A percentile compares a stretch with the other conserved stretches of the same genome.
Evolutionary conservation across 2,329 filamentous ascomycete genomes (phyloP).

Genomic region (Venturia aucupariae): DNA sequence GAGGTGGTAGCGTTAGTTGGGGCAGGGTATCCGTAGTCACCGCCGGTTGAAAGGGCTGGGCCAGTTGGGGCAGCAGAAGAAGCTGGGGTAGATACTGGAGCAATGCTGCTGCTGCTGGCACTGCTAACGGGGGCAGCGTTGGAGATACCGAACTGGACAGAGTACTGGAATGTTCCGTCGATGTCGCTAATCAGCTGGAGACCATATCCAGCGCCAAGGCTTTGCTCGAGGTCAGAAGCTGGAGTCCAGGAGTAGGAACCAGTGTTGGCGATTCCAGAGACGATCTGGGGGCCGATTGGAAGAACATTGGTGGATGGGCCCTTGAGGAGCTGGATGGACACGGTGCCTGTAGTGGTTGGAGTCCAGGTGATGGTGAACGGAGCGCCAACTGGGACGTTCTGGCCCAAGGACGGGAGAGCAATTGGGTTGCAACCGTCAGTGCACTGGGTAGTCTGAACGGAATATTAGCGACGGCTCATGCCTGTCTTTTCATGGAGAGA

Average conservation of each 20-base stretch:
- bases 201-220: slow-evolving; percentile 46
- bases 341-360: slow-evolving; percentile 37
- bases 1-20: neutral
- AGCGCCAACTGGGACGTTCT: slow-evolving; percentile 46
- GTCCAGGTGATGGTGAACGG: slow-evolving; percentile 51
- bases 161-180: slow-evolving; percentile 12
- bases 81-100: neutral
- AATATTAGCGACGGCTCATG: neutral
- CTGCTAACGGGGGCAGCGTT: neutral
- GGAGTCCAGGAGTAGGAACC: slow-evolving; percentile 50
- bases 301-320: slow-evolving; percentile 48
- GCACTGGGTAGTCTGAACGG: slow-evolving; percentile 3
- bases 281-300: slow-evolving; percentile 40
- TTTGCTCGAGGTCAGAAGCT: slow-evolving; percentile 34
- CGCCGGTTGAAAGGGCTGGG: neutral
- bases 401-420: slow-evolving; percentile 39
- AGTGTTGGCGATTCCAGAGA: slow-evolving; percentile 45
- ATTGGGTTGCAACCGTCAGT: slow-evolving; percentile 40
- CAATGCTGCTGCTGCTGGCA: neutral
- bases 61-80: neutral
- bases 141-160: slow-evolving; percentile 13
- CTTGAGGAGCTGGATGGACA: slow-evolving; percentile 52
- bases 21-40: neutral
- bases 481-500: neutral
- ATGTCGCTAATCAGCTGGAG: slow-evolving; percentile 43